Conservation (phyloP, 306 rosid species). For the Senna tora region DNA sequence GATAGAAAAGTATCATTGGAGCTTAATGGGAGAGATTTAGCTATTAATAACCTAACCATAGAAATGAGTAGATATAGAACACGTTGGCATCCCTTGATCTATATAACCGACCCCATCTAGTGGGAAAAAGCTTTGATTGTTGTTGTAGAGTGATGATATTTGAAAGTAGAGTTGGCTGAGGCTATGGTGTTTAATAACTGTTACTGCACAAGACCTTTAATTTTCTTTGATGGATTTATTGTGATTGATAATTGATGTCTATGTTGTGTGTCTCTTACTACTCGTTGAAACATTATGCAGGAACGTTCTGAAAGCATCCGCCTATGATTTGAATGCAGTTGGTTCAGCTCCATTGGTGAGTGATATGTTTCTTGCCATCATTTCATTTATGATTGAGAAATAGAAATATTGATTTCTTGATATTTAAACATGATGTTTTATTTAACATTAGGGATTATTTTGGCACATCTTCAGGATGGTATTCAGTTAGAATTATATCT, state of each 20-base stretch:
- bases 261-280: constrained; percentile 21
- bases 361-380: constrained; percentile 37
- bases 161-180: constrained; percentile 3
- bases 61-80: too few species aligned
- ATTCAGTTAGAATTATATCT: too few species aligned
- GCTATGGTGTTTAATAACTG: neutral
- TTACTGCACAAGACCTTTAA: constrained; percentile 6
- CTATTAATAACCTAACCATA: too few species aligned
- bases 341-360: constrained; percentile 75
- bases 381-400: constrained; percentile 2
- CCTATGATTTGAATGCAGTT: constrained; percentile 68
- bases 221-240: constrained; percentile 3
- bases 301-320: constrained; percentile 56
- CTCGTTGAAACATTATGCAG: constrained; percentile 58
- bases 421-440: too few species aligned
- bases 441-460: too few species aligned
- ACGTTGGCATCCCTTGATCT: too few species aligned
- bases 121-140: too few species aligned
- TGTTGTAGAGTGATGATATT: neutral
- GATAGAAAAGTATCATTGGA: too few species aligned
- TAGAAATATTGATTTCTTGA: too few species aligned
- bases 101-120: too few species aligned
- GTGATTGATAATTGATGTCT: constrained; percentile 11
- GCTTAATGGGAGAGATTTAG: too few species aligned
- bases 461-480: too few species aligned